A percentile compares a stretch with the other conserved stretches of the same genome.
Evolutionary conservation across 768 basidiomycete genomes (phyloP).

Genomic region (Mycena maculata): DNA sequence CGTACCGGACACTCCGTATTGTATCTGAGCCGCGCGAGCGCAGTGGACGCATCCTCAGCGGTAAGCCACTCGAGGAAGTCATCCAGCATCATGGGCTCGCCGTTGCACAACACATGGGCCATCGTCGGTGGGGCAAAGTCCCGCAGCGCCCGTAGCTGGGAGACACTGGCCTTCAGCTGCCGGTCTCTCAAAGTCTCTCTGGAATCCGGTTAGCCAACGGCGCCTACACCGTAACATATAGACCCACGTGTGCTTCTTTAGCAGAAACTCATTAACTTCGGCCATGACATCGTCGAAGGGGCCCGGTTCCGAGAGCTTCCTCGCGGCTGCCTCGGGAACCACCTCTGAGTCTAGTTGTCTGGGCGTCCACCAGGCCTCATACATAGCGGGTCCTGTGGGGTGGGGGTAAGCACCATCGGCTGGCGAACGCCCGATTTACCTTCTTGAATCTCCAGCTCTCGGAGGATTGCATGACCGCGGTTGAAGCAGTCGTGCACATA

Average conservation of each 20-base stretch:
- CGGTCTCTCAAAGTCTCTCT: not conserved
- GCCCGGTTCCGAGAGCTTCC: not conserved
- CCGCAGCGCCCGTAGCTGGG: not conserved
- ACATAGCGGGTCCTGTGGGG: not conserved
- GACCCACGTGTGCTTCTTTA: not conserved
- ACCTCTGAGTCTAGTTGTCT: conserved; percentile 1
- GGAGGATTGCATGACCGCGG: conserved; percentile 4
- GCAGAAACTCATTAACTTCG: not conserved
- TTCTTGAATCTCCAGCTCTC: not conserved
- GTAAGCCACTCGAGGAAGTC: conserved; percentile 12
- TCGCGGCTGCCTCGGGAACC: not conserved
- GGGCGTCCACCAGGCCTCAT: conserved; percentile 8
- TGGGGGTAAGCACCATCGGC: not conserved
- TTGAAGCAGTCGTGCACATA: conserved; percentile 9
- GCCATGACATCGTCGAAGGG: not conserved
- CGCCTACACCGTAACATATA: too few species aligned
- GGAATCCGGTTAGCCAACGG: not conserved
- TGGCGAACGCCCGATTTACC: not conserved
- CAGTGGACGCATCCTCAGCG: not conserved
- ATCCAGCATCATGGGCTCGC: conserved; percentile 5
- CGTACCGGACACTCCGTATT: not conserved
- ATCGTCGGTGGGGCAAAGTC: not conserved
- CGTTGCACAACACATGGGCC: not conserved
- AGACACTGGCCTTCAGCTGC: not conserved
- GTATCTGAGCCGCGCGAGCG: conserved; percentile 17